These are phyloP conservation scores for Phialemonium atrogriseum DNA, from an alignment of 2,329 filamentous ascomycete genomes.

Conservation along the genomic window DNA sequence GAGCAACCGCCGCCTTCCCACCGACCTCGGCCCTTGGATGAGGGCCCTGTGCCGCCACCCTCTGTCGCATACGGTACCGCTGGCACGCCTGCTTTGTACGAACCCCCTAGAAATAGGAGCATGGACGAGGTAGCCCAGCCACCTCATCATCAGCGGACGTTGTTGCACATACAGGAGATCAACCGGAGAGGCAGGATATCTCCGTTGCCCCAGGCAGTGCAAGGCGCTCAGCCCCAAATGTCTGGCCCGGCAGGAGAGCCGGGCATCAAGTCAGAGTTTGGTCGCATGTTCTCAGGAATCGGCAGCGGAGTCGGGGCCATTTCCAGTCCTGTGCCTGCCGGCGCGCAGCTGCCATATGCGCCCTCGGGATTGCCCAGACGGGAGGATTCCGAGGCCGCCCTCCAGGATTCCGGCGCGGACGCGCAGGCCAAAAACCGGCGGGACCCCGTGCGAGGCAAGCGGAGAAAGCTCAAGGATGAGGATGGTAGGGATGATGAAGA, in stretches of 20 bases:
- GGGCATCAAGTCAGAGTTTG: conserved; percentile 90
- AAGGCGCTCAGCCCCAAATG: conserved; percentile 77
- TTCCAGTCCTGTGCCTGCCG: conserved; percentile 40
- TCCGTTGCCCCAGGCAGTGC: conserved; percentile 85
- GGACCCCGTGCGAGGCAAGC: conserved; percentile 43
- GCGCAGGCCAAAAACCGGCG: conserved; percentile 25
- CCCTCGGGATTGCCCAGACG: conserved; percentile 37
- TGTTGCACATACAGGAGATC: conserved; percentile 73
- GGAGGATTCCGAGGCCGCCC: conserved; percentile 39
- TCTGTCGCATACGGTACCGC: conserved; percentile 40
- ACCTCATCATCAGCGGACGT: conserved; percentile 50
- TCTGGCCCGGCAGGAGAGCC: conserved; percentile 74
- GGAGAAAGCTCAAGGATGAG: conserved; percentile 71
- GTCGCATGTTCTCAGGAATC: conserved; percentile 92
- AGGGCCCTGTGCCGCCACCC: conserved; percentile 36
- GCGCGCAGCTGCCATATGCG: conserved; percentile 37
- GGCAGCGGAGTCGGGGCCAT: conserved; percentile 48
- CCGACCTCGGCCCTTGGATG: conserved; percentile 34
- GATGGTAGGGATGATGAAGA: conserved; percentile 60
- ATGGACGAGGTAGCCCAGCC: conserved; percentile 49
- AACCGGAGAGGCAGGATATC: conserved; percentile 79
- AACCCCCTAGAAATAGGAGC: conserved; percentile 31
- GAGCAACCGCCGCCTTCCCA: conserved; percentile 22
- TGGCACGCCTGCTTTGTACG: conserved; percentile 32
- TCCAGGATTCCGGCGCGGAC: conserved; percentile 37